These are phyloP conservation scores for Kuraishia ogatae DNA, from an alignment of 805 yeast genomes.

Conservation along the genomic window DNA sequence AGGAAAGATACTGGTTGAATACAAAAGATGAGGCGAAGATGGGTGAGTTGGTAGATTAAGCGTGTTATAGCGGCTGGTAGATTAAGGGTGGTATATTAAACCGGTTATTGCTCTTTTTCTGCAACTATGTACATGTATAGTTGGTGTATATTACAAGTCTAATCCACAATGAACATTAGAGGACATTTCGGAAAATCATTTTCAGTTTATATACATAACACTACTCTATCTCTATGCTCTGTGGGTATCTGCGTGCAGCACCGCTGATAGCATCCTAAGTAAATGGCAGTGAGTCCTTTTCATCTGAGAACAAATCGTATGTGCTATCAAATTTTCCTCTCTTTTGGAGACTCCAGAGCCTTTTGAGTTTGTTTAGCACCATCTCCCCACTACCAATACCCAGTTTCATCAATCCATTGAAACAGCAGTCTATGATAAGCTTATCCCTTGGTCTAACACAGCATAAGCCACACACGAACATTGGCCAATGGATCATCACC, in stretches of 20 bases:
- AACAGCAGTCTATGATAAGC: slow-evolving; percentile 23
- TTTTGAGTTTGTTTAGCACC: slow-evolving; percentile 18
- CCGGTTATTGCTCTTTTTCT: no score
- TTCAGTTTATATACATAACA: neutral
- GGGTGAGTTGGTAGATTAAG: slow-evolving; percentile 1
- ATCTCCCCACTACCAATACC: slow-evolving; percentile 29
- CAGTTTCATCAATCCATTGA: slow-evolving; percentile 21
- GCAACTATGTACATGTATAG: no score
- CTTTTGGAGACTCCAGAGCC: slow-evolving; percentile 22
- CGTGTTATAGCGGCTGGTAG: neutral
- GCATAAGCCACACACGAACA: slow-evolving; percentile 25
- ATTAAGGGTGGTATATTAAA: no score
- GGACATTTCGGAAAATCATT: neutral
- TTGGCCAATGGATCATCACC: slow-evolving; percentile 29
- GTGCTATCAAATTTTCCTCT: slow-evolving; percentile 13
- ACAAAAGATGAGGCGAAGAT: slow-evolving; percentile 29
- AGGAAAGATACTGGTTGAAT: slow-evolving; percentile 27
- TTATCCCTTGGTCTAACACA: slow-evolving; percentile 20
- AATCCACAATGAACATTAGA: neutral
- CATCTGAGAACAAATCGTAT: slow-evolving; percentile 19
- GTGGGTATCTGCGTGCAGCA: no score
- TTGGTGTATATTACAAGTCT: neutral
- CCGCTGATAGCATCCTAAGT: no score
- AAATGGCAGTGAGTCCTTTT: slow-evolving; percentile 27
- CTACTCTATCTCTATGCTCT: neutral